These are phyloP conservation scores for Betula pendula DNA, from an alignment of 306 rosid species.

Conservation along the genomic window DNA sequence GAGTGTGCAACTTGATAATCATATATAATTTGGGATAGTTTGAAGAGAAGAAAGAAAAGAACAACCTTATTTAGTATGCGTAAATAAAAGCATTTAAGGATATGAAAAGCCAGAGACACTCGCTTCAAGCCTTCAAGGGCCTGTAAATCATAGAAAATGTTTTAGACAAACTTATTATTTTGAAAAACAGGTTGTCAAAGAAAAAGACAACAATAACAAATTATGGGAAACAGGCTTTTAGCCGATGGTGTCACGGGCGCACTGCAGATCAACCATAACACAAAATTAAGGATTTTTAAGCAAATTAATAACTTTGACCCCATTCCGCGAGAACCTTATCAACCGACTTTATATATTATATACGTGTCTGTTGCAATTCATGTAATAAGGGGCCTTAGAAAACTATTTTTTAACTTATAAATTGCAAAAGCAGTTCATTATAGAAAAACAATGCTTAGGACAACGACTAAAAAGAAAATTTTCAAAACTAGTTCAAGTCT, in stretches of 20 bases:
- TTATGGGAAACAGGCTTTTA: background rate
- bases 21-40: background rate
- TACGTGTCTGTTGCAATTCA: no score
- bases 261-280: background rate
- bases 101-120: background rate
- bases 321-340: no score
- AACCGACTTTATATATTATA: no score
- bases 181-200: background rate
- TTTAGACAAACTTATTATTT: background rate
- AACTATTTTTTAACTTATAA: no score
- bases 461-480: no score
- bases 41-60: background rate
- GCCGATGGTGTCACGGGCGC: background rate
- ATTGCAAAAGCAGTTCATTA: no score
- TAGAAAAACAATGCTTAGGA: no score
- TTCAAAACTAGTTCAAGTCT: no score
- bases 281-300: background rate
- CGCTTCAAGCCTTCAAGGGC: background rate
- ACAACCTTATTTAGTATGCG: background rate
- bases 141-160: background rate
- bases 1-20: background rate
- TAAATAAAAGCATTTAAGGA: no score
- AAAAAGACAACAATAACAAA: background rate
- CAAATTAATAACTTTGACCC: no score
- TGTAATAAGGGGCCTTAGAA: no score